Conservation (phyloP, 257 asterid genomes). For the Petrea volubilis region DNA sequence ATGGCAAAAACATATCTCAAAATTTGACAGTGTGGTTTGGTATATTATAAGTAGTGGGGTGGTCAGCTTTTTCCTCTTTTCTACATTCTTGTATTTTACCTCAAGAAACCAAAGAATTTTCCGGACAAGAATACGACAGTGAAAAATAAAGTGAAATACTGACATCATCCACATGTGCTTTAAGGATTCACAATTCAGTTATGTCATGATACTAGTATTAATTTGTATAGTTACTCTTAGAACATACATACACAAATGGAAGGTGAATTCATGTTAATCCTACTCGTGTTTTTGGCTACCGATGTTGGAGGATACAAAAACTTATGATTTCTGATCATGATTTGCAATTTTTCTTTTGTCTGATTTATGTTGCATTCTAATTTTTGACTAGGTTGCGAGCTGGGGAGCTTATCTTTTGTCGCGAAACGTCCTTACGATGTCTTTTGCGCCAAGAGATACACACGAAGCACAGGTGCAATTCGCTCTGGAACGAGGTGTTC, state of each 20-base stretch:
- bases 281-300: no score
- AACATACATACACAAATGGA: no score
- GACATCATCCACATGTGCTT: no score
- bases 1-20: no score
- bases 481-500: slow-evolving; percentile 47
- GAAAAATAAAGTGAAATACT: no score
- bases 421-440: slow-evolving; percentile 38
- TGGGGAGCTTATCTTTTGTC: slow-evolving; percentile 48
- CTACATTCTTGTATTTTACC: slow-evolving; percentile 10
- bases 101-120: not conserved
- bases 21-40: not conserved
- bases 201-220: no score
- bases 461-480: slow-evolving; percentile 49
- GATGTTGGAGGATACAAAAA: not conserved
- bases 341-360: not conserved
- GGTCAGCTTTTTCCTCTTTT: not conserved
- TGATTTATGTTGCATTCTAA: not conserved
- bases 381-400: slow-evolving; percentile 35
- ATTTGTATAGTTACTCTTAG: no score
- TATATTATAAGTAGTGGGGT: not conserved
- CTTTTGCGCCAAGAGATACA: slow-evolving; percentile 43
- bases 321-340: not conserved
- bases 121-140: slow-evolving; percentile 3
- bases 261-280: no score
- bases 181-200: no score